A percentile compares a stretch with the other conserved stretches of the same genome.
phyloP scores from a whole-genome alignment of 2,329 filamentous ascomycete species.

The Rachicladosporium sp. region DNA sequence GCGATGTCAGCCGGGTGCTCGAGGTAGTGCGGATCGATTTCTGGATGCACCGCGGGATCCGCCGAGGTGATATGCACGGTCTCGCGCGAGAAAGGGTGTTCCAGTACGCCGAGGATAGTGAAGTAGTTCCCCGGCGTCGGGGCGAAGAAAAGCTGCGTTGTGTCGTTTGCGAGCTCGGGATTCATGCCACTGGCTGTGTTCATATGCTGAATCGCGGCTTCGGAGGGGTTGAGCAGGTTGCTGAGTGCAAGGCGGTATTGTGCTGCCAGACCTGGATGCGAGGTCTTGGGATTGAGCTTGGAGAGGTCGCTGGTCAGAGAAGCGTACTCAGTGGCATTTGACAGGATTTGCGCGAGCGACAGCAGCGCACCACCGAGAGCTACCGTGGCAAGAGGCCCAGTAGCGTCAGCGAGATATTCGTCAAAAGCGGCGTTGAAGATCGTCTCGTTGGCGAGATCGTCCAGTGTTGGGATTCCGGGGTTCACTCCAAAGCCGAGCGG shows the following conservation, averaged over 20 bases:
- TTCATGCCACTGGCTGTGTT: slow-evolving; percentile 14
- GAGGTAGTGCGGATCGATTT: slow-evolving; percentile 16
- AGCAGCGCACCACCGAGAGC: slow-evolving; percentile 3
- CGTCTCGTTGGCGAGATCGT: slow-evolving; percentile 8
- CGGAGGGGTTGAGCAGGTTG: slow-evolving; percentile 9
- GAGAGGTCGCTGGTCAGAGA: slow-evolving; percentile 1
- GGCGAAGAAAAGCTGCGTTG: slow-evolving; percentile 12
- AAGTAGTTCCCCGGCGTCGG: slow-evolving; percentile 23
- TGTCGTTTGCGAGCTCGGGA: slow-evolving; percentile 14
- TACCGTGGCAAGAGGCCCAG: slow-evolving; percentile 8
- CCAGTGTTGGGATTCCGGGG: slow-evolving; percentile 13
- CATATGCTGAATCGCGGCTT: slow-evolving; percentile 14
- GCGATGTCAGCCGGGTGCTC: slow-evolving; percentile 37
- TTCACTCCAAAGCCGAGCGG: slow-evolving; percentile 19
- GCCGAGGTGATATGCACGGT: slow-evolving; percentile 13
- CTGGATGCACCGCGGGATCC: slow-evolving; percentile 10
- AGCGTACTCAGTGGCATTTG: background rate
- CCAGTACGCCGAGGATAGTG: slow-evolving; percentile 22
- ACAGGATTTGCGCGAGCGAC: background rate
- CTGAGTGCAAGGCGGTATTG: slow-evolving; percentile 1
- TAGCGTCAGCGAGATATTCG: slow-evolving; percentile 9
- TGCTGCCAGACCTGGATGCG: background rate
- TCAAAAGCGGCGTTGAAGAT: slow-evolving; percentile 24
- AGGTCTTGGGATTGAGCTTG: slow-evolving; percentile 2
- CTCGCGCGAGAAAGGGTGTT: slow-evolving; percentile 22